Base-by-base conservation (phyloP, 441 rosid genomes). In the Corymbia citriodora region DNA sequence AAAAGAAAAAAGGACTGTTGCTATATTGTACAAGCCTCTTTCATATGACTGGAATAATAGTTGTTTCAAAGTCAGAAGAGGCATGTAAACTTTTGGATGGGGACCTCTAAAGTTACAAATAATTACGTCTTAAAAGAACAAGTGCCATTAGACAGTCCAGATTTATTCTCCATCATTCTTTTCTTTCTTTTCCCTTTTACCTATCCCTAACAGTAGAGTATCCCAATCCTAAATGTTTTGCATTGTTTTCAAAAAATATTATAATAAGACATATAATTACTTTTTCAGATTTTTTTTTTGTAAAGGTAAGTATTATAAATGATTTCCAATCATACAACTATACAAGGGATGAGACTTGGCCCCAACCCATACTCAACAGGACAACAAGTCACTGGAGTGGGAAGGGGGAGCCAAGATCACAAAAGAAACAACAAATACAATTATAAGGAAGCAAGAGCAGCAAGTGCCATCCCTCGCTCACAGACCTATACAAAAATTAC, bases 81-180 rank as follows among this genome's bases (percentile, higher is more conserved):
- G 74, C 74, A 8, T 65, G 23, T 23, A n/a, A 68, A 68, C 2
- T 68, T 68, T 0, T 68, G 40, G 3, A 68, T 4, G 15, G 40
- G 70, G 16, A 63, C 70, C 5, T 0, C 31, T 63, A 63, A 63
- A 63, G 1, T 63, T 63, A 68, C 3, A 12, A 68, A 31, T 31
- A 9, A 68, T 68, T 17, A 15, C 74, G 8, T 68, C 19, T n/a
- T n/a, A n/a, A 65, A n/a, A 10, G 0, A 2, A 0, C 63, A 57
- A 4, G 29, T 27, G 1, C 63, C 13, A 10, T 23, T 57, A 57
- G 63, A 57, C 14, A 10, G 63, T 23, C 31, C 68, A 61, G 31
- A 61, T 27, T 61, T 61, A 61, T 11, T n/a, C 33, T n/a, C 8
- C 19, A 15, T 14, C 4, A 14, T 65, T 65, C 72, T 63, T 63